phyloP scores from a whole-genome alignment of 495 filamentous ascomycete genomes.

The Apodospora peruviana region DNA sequence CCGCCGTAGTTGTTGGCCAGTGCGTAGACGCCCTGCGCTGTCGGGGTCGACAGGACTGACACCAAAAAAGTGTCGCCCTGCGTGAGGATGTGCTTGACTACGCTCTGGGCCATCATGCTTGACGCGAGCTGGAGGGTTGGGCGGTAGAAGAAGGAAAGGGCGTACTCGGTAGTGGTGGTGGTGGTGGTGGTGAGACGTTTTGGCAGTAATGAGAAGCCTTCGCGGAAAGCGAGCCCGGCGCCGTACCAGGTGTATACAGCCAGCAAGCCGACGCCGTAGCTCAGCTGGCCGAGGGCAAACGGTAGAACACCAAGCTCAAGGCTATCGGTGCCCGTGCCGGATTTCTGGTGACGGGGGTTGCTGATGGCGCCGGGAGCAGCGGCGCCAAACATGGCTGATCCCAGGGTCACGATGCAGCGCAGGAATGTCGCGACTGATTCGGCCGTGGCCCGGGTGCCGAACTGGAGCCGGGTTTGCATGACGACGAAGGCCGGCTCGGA shows the following conservation, averaged over 20 bases:
- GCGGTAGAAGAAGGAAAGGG: constrained; percentile 59
- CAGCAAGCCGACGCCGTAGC: constrained; percentile 63
- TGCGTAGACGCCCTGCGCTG: constrained; percentile 88
- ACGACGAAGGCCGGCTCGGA: constrained; percentile 83
- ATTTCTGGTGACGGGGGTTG: no score
- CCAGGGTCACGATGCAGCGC: constrained; percentile 68
- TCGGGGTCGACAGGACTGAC: constrained; percentile 62
- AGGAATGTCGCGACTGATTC: constrained; percentile 74
- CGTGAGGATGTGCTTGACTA: constrained; percentile 87
- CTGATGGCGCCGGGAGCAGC: constrained; percentile 27
- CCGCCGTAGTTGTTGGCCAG: constrained; percentile 93
- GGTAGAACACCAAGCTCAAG: constrained; percentile 68
- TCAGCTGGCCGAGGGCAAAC: constrained; percentile 83
- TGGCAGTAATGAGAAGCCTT: constrained; percentile 54
- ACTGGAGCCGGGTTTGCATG: constrained; percentile 72
- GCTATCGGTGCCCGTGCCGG: constrained; percentile 1
- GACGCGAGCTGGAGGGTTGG: constrained; percentile 61
- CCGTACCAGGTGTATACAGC: constrained; percentile 58
- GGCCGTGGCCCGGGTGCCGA: constrained; percentile 70
- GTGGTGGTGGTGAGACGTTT: constrained; percentile 5
- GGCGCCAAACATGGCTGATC: constrained; percentile 49
- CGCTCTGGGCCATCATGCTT: constrained; percentile 78
- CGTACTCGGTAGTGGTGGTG: constrained; percentile 29
- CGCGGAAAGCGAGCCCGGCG: constrained; percentile 30
- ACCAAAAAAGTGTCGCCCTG: constrained; percentile 91